Conservation (phyloP, 2,329 filamentous ascomycete species). For the Periconia sp. region DNA sequence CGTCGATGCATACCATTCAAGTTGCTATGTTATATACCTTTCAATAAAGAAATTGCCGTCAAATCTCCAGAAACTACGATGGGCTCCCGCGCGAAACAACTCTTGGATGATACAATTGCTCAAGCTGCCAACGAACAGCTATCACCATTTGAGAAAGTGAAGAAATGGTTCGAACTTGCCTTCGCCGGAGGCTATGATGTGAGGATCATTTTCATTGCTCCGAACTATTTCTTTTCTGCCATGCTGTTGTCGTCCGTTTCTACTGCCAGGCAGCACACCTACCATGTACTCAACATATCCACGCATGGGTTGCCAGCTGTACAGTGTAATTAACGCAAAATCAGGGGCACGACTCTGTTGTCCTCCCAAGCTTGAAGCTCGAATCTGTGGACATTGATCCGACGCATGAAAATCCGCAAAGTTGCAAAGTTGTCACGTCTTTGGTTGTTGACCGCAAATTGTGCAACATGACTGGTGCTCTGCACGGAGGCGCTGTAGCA, state of each 20-base stretch:
- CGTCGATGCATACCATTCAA: too few species aligned
- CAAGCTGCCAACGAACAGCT: background rate
- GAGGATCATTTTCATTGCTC: slow-evolving; percentile 1
- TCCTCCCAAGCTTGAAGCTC: slow-evolving; percentile 36
- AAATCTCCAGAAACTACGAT: background rate
- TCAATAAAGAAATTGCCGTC: too few species aligned
- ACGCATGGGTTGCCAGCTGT: background rate
- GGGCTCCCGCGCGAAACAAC: slow-evolving; percentile 3
- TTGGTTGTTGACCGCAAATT: slow-evolving; percentile 49
- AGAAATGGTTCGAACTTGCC: slow-evolving; percentile 25
- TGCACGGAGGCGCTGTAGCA: slow-evolving; percentile 58
- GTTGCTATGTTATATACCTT: too few species aligned
- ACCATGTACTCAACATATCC: too few species aligned
- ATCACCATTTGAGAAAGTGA: slow-evolving; percentile 23
- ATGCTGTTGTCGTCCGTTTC: too few species aligned
- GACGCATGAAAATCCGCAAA: slow-evolving; percentile 27
- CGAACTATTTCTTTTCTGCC: background rate
- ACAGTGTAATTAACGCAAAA: too few species aligned
- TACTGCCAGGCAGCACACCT: too few species aligned
- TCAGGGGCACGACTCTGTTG: slow-evolving; percentile 20
- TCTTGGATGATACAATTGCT: background rate
- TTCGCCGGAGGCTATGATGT: slow-evolving; percentile 26
- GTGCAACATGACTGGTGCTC: slow-evolving; percentile 50
- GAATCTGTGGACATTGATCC: slow-evolving; percentile 35
- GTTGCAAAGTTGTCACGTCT: slow-evolving; percentile 45